Evolutionary conservation across 2,329 filamentous ascomycete genomes (phyloP).

Genomic region (Microascus cirrosus): DNA sequence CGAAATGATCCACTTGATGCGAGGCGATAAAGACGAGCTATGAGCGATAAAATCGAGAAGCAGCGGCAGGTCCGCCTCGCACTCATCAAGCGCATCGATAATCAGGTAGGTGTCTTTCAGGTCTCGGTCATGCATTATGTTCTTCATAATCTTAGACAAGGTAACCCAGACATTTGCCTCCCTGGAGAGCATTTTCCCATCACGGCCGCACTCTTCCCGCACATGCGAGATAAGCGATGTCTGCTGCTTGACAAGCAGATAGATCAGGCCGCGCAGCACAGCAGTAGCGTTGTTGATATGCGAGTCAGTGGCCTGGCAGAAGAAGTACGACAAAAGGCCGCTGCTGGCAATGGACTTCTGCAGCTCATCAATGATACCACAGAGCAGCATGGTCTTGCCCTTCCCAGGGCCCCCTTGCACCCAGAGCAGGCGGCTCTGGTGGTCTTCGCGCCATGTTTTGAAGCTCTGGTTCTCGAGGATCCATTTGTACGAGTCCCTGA

Average conservation of each 20-base stretch:
- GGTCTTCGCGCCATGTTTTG: slow-evolving; percentile 12
- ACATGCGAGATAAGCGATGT: slow-evolving; percentile 21
- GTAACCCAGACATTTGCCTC: slow-evolving; percentile 22
- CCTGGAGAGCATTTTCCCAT: slow-evolving; percentile 22
- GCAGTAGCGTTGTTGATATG: slow-evolving; percentile 24
- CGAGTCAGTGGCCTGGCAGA: slow-evolving; percentile 28
- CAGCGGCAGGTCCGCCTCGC: slow-evolving; percentile 12
- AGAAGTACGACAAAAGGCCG: slow-evolving; percentile 18
- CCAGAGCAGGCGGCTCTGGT: slow-evolving; percentile 18
- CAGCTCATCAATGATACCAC: slow-evolving; percentile 20
- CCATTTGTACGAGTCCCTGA: slow-evolving; percentile 19
- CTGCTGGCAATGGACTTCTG: not conserved
- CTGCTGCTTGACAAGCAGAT: slow-evolving; percentile 21
- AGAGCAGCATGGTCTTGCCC: slow-evolving; percentile 31
- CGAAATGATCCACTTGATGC: slow-evolving; percentile 28
- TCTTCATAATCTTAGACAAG: slow-evolving; percentile 23
- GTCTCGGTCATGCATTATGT: slow-evolving; percentile 23
- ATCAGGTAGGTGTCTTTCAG: slow-evolving; percentile 20
- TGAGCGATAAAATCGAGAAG: slow-evolving; percentile 24
- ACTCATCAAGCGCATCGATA: slow-evolving; percentile 37
- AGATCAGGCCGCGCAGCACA: slow-evolving; percentile 30
- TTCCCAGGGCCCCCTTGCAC: slow-evolving; percentile 25
- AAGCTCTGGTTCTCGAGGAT: slow-evolving; percentile 16
- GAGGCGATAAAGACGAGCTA: slow-evolving; percentile 2
- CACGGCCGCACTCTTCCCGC: slow-evolving; percentile 18